Conservation (phyloP, 495 filamentous ascomycete species). For the Penicillium argentinense region DNA sequence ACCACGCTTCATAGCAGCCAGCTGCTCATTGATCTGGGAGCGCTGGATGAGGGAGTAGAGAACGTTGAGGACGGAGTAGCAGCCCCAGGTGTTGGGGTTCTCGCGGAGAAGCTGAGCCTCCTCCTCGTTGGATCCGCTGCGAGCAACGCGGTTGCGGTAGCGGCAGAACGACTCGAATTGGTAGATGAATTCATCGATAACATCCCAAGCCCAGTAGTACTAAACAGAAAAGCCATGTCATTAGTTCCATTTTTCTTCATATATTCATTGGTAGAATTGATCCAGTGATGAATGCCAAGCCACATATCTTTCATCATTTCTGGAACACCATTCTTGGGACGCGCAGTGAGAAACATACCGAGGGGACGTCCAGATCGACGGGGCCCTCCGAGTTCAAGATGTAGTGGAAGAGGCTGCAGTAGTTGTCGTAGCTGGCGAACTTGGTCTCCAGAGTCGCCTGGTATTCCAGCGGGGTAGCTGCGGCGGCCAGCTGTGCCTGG, state of each 20-base stretch:
- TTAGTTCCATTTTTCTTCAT: constrained; percentile 10
- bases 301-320: constrained; percentile 13
- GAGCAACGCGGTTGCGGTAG: constrained; percentile 87
- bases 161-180: constrained; percentile 99
- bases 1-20: constrained; percentile 88
- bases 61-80: constrained; percentile 98
- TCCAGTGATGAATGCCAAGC: constrained; percentile 14
- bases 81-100: constrained; percentile 98
- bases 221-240: constrained; percentile 33
- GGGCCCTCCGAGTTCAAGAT: constrained; percentile 98
- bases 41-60: constrained; percentile 98
- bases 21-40: constrained; percentile 96
- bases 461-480: constrained; percentile 93
- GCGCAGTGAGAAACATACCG: constrained; percentile 58
- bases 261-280: not conserved
- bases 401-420: constrained; percentile 98
- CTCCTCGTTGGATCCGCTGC: constrained; percentile 80
- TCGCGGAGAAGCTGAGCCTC: constrained; percentile 89
- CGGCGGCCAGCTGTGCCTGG: constrained; percentile 82
- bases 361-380: constrained; percentile 93
- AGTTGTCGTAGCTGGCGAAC: constrained; percentile 97
- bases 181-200: constrained; percentile 99
- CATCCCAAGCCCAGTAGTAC: constrained; percentile 99
- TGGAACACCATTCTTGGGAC: constrained; percentile 1
- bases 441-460: constrained; percentile 91